Conservation (phyloP, 371 early-diverging fungal species). For the Mortierella sp. region DNA sequence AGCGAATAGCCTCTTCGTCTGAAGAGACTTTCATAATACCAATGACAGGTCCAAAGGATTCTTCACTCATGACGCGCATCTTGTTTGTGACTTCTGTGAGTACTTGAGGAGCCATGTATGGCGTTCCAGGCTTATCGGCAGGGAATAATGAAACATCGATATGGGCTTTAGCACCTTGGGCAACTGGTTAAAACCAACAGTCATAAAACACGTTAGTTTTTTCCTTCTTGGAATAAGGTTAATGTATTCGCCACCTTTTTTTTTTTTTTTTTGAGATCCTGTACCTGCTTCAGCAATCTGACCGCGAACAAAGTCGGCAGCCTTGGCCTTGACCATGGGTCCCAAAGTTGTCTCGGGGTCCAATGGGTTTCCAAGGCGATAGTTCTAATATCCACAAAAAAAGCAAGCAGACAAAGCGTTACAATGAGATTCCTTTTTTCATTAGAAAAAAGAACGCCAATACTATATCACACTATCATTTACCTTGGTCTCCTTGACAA, state of each 20-base stretch:
- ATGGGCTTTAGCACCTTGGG: constrained; percentile 76
- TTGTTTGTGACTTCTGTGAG: constrained; percentile 78
- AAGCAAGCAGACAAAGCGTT: not conserved
- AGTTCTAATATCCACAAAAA: constrained; percentile 28
- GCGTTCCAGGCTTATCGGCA: constrained; percentile 71
- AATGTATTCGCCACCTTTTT: not conserved
- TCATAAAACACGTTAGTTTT: no score
- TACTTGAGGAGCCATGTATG: constrained; percentile 84
- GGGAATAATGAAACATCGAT: constrained; percentile 74
- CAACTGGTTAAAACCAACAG: constrained; percentile 42
- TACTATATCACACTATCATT: not conserved
- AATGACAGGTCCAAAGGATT: constrained; percentile 91
- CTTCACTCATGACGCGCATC: constrained; percentile 87
- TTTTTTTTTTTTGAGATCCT: constrained; percentile 3
- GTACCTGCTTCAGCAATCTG: constrained; percentile 80
- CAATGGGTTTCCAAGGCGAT: constrained; percentile 77
- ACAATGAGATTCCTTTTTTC: not conserved
- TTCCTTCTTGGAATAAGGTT: not conserved
- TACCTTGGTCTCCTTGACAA: constrained; percentile 75
- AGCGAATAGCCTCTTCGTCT: constrained; percentile 80
- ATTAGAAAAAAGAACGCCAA: not conserved
- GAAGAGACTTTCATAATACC: constrained; percentile 80
- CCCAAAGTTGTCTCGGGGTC: constrained; percentile 79
- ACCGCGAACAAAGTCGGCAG: constrained; percentile 77
- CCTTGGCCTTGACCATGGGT: constrained; percentile 79